Conservation (phyloP, 208 protist genomes). For the Leishmania turanica region DNA sequence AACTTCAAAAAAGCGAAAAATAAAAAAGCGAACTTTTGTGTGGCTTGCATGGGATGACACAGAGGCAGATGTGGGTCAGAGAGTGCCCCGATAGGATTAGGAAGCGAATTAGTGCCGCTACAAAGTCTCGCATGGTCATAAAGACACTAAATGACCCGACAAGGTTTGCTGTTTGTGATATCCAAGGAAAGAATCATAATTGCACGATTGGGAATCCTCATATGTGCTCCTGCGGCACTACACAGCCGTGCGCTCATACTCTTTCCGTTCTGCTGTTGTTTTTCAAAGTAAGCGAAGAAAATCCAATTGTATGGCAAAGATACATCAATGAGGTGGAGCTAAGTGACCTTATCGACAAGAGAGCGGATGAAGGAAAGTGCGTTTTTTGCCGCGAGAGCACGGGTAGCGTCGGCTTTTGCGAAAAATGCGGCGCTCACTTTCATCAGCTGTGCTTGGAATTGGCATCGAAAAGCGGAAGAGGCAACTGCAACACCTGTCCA, state of each 20-base stretch:
- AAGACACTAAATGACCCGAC: slow-evolving; percentile 32
- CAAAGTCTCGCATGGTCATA: background rate
- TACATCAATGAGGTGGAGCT: slow-evolving; percentile 66
- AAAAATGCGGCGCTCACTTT: slow-evolving; percentile 23
- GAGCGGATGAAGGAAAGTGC: slow-evolving; percentile 20
- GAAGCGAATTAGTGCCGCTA: slow-evolving; percentile 11
- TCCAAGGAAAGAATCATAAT: slow-evolving; percentile 29
- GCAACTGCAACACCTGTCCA: background rate
- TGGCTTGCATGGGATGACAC: background rate
- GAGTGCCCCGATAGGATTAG: slow-evolving; percentile 17
- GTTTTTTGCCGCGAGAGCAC: slow-evolving; percentile 35
- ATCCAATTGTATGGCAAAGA: slow-evolving; percentile 70
- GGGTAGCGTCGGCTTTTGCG: slow-evolving; percentile 2
- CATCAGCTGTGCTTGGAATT: slow-evolving; percentile 33
- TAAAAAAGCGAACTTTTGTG: background rate
- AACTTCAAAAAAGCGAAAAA: background rate
- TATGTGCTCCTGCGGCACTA: slow-evolving; percentile 49
- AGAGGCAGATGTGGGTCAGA: slow-evolving; percentile 5
- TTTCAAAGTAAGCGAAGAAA: slow-evolving; percentile 41
- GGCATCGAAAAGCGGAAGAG: background rate
- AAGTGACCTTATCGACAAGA: slow-evolving; percentile 35
- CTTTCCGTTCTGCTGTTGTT: slow-evolving; percentile 59
- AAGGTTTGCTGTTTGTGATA: slow-evolving; percentile 40
- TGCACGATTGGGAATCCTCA: slow-evolving; percentile 65
- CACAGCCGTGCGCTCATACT: slow-evolving; percentile 71